Percentiles rank a stretch among this genome's conserved stretches.
phyloP scores from a whole-genome alignment of 495 filamentous ascomycete species.

The Xylaria longipes region DNA sequence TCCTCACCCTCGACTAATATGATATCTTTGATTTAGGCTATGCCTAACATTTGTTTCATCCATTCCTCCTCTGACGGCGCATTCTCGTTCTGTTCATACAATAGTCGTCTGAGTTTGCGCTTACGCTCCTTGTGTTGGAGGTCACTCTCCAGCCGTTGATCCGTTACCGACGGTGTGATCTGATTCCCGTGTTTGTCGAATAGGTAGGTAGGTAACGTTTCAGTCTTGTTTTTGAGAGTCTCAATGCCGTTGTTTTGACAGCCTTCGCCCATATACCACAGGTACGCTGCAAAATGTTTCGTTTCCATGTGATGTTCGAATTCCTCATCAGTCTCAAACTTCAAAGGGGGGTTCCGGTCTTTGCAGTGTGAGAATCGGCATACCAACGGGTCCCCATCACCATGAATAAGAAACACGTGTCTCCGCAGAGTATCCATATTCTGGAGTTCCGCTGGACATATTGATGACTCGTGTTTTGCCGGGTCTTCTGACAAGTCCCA shows the following conservation, averaged over 20 bases:
- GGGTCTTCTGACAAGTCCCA: constrained; percentile 33
- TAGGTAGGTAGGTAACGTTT: constrained; percentile 47
- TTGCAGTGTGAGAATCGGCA: constrained; percentile 50
- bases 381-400: constrained; percentile 32
- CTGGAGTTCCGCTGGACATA: constrained; percentile 74
- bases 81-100: constrained; percentile 43
- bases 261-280: constrained; percentile 73
- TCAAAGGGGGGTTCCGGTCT: constrained; percentile 26
- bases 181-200: constrained; percentile 49
- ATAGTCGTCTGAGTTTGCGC: constrained; percentile 39
- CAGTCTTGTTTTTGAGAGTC: constrained; percentile 28
- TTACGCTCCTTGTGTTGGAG: constrained; percentile 43
- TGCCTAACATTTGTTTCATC: constrained; percentile 37
- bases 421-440: constrained; percentile 73
- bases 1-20: background rate
- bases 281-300: constrained; percentile 62
- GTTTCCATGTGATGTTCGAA: constrained; percentile 68
- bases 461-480: background rate
- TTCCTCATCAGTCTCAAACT: constrained; percentile 39
- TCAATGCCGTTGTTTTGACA: constrained; percentile 46
- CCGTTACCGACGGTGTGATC: constrained; percentile 50
- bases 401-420: constrained; percentile 68
- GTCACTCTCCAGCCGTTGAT: constrained; percentile 47
- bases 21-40: constrained; percentile 20
- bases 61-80: constrained; percentile 51